Evolutionary conservation across 2,329 filamentous ascomycete species (phyloP).

Genomic region (Alternaria sp.): DNA sequence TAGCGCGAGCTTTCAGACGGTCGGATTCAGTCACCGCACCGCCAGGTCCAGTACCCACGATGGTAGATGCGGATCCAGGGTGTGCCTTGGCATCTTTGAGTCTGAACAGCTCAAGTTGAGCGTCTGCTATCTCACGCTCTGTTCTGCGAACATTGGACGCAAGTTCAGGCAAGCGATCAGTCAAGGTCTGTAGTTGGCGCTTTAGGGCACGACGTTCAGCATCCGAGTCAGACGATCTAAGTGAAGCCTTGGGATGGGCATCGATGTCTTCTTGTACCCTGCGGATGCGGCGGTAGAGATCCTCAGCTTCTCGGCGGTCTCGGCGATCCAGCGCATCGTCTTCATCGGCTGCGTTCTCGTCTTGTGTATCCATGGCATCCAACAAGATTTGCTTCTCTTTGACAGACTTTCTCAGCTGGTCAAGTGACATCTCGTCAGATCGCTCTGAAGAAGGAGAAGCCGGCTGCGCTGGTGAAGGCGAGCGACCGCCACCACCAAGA

Average conservation of each 20-base stretch:
- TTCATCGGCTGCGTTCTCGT: slow-evolving; percentile 88
- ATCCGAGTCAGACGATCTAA: slow-evolving; percentile 73
- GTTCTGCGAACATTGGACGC: slow-evolving; percentile 91
- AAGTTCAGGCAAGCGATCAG: slow-evolving; percentile 88
- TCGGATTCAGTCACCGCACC: slow-evolving; percentile 92
- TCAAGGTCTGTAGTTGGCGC: slow-evolving; percentile 86
- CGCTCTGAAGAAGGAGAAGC: slow-evolving; percentile 62
- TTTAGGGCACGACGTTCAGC: slow-evolving; percentile 87
- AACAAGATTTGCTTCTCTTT: slow-evolving; percentile 92
- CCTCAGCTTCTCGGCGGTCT: slow-evolving; percentile 90
- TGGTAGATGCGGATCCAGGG: slow-evolving; percentile 78
- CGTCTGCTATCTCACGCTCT: slow-evolving; percentile 91
- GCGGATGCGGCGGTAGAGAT: slow-evolving; percentile 90
- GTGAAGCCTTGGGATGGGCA: slow-evolving; percentile 79
- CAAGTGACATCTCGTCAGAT: slow-evolving; percentile 82
- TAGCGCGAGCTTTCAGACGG: slow-evolving; percentile 90
- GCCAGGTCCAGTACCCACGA: slow-evolving; percentile 92
- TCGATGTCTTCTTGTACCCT: slow-evolving; percentile 95
- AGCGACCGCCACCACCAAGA: slow-evolving; percentile 71
- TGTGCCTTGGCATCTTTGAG: slow-evolving; percentile 92
- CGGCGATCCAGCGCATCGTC: slow-evolving; percentile 90
- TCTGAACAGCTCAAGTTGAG: slow-evolving; percentile 90
- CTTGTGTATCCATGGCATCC: slow-evolving; percentile 95
- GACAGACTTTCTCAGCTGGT: slow-evolving; percentile 91
- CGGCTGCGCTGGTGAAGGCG: slow-evolving; percentile 75